phyloP scores from a whole-genome alignment of 805 yeast genomes.

The Isabelozyma heimii region DNA sequence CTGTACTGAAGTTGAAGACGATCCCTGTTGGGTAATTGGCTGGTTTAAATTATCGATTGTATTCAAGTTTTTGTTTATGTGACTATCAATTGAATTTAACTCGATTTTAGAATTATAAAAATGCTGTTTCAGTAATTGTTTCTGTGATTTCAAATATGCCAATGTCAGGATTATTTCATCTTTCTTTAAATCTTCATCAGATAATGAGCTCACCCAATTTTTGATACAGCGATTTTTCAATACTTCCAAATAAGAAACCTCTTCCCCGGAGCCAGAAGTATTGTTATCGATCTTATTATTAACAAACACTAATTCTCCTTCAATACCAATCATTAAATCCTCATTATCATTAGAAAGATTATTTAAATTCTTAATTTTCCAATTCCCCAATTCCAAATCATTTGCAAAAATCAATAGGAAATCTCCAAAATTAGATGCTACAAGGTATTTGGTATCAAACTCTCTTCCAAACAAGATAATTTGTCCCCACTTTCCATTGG shows the following conservation, averaged over 20 bases:
- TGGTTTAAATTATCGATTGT: conserved; percentile 17
- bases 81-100: conserved; percentile 24
- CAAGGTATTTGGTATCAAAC: conserved; percentile 81
- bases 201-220: conserved; percentile 30
- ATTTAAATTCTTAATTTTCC: conserved; percentile 64
- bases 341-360: conserved; percentile 21
- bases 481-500: conserved; percentile 74
- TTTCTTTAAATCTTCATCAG: conserved; percentile 3
- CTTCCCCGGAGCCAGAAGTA: conserved; percentile 11
- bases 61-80: conserved; percentile 28
- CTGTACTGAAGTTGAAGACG: neutral
- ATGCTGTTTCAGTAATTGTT: conserved; percentile 3
- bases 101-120: conserved; percentile 14
- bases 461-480: conserved; percentile 92
- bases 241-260: conserved; percentile 40
- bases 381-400: conserved; percentile 82
- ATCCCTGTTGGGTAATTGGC: neutral
- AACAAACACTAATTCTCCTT: conserved; percentile 70
- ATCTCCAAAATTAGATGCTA: conserved; percentile 88
- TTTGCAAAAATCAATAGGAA: conserved; percentile 80
- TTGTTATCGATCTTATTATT: conserved; percentile 51
- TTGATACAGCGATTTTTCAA: conserved; percentile 29
- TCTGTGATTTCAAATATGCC: neutral
- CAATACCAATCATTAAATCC: conserved; percentile 65
- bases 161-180: neutral